Evolutionary conservation across 139 green algal genomes (phyloP).

Genomic region (Eudorina sp.): DNA sequence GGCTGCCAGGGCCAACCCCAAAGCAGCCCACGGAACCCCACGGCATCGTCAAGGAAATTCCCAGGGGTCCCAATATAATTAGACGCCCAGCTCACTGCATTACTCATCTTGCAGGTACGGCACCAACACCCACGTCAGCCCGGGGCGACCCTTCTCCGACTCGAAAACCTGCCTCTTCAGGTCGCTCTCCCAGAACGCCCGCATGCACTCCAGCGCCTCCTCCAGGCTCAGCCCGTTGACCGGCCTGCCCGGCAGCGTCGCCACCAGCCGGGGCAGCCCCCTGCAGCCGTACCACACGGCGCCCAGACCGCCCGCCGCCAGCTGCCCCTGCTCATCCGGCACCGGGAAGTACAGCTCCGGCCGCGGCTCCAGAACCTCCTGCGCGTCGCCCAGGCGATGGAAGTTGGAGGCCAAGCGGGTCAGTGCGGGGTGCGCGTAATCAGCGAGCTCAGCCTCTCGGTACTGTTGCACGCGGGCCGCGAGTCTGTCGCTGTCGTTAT

Average conservation of each 20-base stretch:
- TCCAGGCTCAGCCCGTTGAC: background rate
- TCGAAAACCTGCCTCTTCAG: background rate
- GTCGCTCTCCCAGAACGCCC: background rate
- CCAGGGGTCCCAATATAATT: too few species aligned
- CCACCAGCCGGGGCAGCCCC: background rate
- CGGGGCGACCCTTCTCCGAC: background rate
- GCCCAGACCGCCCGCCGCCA: background rate
- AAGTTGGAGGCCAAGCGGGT: background rate
- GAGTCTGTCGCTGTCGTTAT: background rate
- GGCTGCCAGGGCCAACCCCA: too few species aligned
- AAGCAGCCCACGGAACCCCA: too few species aligned
- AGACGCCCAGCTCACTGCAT: too few species aligned
- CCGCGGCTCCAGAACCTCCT: background rate
- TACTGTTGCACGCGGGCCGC: background rate
- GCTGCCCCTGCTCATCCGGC: background rate
- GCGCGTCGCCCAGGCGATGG: background rate
- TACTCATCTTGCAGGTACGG: too few species aligned
- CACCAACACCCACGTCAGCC: background rate
- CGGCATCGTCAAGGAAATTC: too few species aligned
- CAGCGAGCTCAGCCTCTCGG: background rate
- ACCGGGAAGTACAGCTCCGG: background rate
- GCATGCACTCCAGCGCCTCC: background rate
- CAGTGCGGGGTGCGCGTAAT: background rate
- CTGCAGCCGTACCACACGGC: background rate
- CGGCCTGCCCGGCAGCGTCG: background rate